These are phyloP conservation scores for Paspalum notatum DNA, from an alignment of 176 grass and related monocot species.

Conservation along the genomic window DNA sequence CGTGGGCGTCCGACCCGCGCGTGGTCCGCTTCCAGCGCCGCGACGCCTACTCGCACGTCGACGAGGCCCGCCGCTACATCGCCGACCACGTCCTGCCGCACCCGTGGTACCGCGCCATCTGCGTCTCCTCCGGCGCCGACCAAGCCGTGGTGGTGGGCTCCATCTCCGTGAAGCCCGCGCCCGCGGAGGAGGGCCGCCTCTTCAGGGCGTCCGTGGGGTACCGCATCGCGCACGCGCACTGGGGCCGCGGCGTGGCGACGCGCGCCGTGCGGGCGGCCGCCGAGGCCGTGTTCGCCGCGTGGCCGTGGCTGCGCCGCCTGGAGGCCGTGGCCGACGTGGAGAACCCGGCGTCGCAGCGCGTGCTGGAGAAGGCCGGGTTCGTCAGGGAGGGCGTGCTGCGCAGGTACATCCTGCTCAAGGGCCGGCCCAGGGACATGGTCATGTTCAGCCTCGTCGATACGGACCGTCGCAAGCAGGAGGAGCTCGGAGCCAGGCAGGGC, in stretches of 20 bases:
- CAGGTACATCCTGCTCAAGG: constrained; percentile 63
- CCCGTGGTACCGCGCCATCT: constrained; percentile 83
- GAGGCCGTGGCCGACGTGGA: constrained; percentile 74
- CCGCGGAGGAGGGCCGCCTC: neutral
- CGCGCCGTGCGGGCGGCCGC: constrained; percentile 38
- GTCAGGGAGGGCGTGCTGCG: constrained; percentile 57
- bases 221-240: constrained; percentile 57
- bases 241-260: constrained; percentile 66
- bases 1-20: constrained; percentile 69
- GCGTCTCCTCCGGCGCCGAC: constrained; percentile 26
- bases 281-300: constrained; percentile 45
- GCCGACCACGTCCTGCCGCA: constrained; percentile 62
- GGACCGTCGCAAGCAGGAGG: neutral
- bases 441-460: constrained; percentile 66
- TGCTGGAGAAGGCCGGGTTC: constrained; percentile 93
- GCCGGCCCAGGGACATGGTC: constrained; percentile 62
- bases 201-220: constrained; percentile 72
- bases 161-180: constrained; percentile 53
- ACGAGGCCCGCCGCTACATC: constrained; percentile 70
- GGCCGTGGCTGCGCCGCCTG: constrained; percentile 54
- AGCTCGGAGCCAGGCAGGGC: too few species aligned
- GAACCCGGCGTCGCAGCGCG: constrained; percentile 77
- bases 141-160: constrained; percentile 57
- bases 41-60: constrained; percentile 33
- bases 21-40: constrained; percentile 77